phyloP scores from a whole-genome alignment of 1,139 yeast species.

The Blastobotrys buckinghamii region DNA sequence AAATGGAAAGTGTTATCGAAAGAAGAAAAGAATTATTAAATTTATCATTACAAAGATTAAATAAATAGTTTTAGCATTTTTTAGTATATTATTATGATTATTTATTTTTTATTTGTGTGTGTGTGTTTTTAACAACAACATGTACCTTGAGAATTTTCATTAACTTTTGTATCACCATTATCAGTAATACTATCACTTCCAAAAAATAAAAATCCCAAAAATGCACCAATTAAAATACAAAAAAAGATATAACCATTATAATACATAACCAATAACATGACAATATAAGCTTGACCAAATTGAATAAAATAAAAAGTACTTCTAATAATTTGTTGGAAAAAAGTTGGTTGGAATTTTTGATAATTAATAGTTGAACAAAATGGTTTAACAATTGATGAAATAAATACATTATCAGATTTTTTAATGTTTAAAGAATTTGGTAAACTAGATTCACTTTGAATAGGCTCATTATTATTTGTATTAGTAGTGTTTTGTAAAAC shows the following conservation, averaged over 20 bases:
- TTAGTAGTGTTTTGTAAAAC: not conserved
- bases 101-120: no score
- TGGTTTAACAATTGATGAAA: not conserved
- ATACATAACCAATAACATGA: conserved; percentile 70
- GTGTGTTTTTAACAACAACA: conserved; percentile 9
- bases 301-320: conserved; percentile 47
- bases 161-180: not conserved
- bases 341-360: conserved; percentile 31
- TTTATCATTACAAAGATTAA: not conserved
- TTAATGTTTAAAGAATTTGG: not conserved
- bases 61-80: not conserved
- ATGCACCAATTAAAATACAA: conserved; percentile 57
- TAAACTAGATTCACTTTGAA: not conserved
- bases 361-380: not conserved
- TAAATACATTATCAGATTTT: not conserved
- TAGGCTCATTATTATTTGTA: no score
- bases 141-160: conserved; percentile 5
- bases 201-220: conserved; percentile 46
- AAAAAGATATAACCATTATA: conserved; percentile 65
- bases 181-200: conserved; percentile 25
- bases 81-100: no score
- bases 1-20: not conserved
- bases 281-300: conserved; percentile 57
- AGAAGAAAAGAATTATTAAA: not conserved
- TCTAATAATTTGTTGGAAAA: conserved; percentile 47